phyloP scores from a whole-genome alignment of 192 early-diverging fungal species.

The Neocallimastix lanati region DNA sequence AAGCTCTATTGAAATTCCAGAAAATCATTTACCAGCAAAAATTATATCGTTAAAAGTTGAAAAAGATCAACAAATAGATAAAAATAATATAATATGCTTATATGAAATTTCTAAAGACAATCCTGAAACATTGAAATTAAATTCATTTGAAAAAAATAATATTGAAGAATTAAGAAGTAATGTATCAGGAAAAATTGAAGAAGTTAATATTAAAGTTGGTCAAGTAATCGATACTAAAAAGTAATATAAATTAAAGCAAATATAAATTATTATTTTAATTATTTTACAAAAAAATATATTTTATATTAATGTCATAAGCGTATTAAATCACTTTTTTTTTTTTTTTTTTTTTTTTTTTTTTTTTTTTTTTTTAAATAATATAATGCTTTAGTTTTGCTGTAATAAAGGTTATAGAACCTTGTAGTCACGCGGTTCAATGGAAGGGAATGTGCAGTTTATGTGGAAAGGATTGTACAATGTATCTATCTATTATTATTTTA shows the following conservation, averaged over 20 bases:
- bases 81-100: not conserved
- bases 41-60: not conserved
- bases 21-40: not conserved
- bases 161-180: not conserved
- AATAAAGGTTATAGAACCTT: conserved; percentile 21
- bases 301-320: no score
- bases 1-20: not conserved
- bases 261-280: no score
- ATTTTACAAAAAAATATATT: no score
- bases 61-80: not conserved
- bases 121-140: not conserved
- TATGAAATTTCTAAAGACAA: not conserved
- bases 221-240: not conserved
- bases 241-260: not conserved
- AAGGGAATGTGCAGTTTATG: conserved; percentile 67
- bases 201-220: not conserved
- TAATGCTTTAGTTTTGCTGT: not conserved
- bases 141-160: not conserved
- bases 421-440: conserved; percentile 54
- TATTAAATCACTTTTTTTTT: no score
- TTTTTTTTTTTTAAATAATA: no score
- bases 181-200: not conserved
- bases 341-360: no score
- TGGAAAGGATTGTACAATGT: conserved; percentile 47
- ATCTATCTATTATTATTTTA: no score